These are phyloP conservation scores for Coniosporium apollinis DNA, from an alignment of 495 filamentous ascomycete genomes.

Conservation along the genomic window DNA sequence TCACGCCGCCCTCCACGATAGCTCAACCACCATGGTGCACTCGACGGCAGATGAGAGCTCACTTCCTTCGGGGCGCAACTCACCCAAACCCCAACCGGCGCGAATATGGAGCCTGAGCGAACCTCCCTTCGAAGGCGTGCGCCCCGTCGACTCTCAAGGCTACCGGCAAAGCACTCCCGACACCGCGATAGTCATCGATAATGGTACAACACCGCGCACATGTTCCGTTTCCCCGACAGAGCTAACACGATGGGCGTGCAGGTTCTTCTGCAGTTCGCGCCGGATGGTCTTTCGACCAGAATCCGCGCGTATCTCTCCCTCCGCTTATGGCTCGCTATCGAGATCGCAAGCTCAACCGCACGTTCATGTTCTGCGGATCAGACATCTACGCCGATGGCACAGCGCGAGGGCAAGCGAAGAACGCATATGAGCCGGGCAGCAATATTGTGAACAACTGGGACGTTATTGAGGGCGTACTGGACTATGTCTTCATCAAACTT, in stretches of 20 bases:
- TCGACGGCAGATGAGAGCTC: background rate
- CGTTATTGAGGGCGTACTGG: conserved; percentile 80
- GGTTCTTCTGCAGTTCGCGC: conserved; percentile 79
- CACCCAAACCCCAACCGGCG: conserved; percentile 32
- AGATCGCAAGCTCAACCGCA: conserved; percentile 78
- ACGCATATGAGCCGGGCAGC: conserved; percentile 77
- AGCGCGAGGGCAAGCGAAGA: conserved; percentile 72
- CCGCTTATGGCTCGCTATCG: conserved; percentile 87
- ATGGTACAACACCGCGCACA: conserved; percentile 40
- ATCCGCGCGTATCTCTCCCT: conserved; percentile 61
- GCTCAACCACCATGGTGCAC: background rate
- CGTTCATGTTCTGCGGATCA: conserved; percentile 74
- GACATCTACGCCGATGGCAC: conserved; percentile 91
- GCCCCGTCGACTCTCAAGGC: conserved; percentile 46
- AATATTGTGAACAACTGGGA: conserved; percentile 96
- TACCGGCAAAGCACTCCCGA: conserved; percentile 31
- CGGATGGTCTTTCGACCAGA: conserved; percentile 81
- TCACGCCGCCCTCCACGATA: background rate
- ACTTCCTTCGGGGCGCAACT: conserved; percentile 5
- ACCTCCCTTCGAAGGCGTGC: conserved; percentile 58
- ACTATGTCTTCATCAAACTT: conserved; percentile 84
- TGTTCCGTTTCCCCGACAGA: background rate
- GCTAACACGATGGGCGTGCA: conserved; percentile 18
- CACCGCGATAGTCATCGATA: conserved; percentile 90
- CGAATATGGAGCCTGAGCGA: conserved; percentile 44